Evolutionary conservation across 1,284 basidiomycete genomes (phyloP).

Genomic region (Ganoderma resinaceum): DNA sequence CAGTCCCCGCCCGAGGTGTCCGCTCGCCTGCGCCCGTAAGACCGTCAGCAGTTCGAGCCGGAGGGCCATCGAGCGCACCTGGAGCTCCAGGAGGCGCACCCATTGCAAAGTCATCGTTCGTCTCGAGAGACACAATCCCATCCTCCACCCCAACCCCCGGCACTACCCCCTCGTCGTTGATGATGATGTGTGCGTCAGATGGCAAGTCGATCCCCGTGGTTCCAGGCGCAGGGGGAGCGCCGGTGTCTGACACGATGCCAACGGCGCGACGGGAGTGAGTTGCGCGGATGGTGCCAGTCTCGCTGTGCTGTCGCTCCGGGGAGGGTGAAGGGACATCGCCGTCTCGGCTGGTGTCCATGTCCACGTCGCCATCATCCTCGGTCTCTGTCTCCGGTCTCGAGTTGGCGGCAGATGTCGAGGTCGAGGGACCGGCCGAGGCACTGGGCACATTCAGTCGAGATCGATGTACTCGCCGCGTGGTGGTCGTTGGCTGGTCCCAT

Average conservation of each 20-base stretch:
- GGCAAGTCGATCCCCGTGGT: slow-evolving; percentile 51
- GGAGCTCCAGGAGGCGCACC: slow-evolving; percentile 85
- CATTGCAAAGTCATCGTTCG: slow-evolving; percentile 84
- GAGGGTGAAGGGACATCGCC: slow-evolving; percentile 41
- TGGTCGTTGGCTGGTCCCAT: slow-evolving; percentile 55
- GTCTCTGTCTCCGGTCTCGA: slow-evolving; percentile 77
- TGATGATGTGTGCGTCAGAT: slow-evolving; percentile 71
- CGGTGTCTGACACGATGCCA: slow-evolving; percentile 67
- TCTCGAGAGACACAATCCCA: slow-evolving; percentile 72
- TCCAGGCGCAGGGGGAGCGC: slow-evolving; percentile 40
- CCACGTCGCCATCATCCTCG: slow-evolving; percentile 71
- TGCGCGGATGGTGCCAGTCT: slow-evolving; percentile 37
- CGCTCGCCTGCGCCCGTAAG: slow-evolving; percentile 38
- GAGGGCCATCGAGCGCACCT: slow-evolving; percentile 65
- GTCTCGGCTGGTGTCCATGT: slow-evolving; percentile 54
- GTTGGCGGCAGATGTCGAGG: slow-evolving; percentile 60
- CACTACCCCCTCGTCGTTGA: slow-evolving; percentile 59
- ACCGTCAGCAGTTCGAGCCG: slow-evolving; percentile 34
- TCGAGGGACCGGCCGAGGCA: slow-evolving; percentile 48
- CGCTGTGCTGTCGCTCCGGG: slow-evolving; percentile 49
- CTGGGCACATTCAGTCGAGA: slow-evolving; percentile 37
- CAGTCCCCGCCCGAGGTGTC: slow-evolving; percentile 39
- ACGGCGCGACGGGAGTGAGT: slow-evolving; percentile 55
- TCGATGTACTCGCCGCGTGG: slow-evolving; percentile 40
- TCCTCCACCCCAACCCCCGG: slow-evolving; percentile 68